Evolutionary conservation across 164 flowering plant species (phyloP).

Genomic region (Litsea cubeba): DNA sequence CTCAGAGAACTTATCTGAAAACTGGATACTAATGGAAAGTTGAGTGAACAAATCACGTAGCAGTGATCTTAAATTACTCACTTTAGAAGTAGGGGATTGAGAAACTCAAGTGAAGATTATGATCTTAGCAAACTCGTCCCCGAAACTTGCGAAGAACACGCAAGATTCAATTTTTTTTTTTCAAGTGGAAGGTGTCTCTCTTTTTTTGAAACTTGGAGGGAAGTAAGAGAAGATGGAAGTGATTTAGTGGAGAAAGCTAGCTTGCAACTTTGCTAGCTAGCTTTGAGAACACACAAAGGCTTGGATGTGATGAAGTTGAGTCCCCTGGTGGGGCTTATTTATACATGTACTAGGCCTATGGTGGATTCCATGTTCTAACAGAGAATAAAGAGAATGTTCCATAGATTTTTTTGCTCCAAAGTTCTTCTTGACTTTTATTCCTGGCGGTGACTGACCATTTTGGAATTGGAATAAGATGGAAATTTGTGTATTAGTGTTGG

Average conservation of each 20-base stretch:
- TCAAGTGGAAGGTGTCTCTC: background rate
- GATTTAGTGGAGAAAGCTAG: background rate
- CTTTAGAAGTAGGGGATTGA: background rate
- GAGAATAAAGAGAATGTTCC: background rate
- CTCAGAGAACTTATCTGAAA: background rate
- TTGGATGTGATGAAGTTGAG: conserved; percentile 2
- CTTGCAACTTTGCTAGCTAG: background rate
- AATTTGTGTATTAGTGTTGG: background rate
- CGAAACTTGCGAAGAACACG: background rate
- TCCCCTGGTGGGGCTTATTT: background rate
- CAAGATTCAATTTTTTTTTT: background rate
- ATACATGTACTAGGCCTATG: background rate
- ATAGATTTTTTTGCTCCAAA: background rate
- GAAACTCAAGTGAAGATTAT: background rate
- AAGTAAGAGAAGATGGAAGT: background rate
- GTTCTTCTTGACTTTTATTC: background rate
- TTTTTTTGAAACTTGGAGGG: background rate
- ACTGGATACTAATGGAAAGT: background rate
- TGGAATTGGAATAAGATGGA: background rate
- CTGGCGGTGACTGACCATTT: background rate
- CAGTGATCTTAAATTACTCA: background rate
- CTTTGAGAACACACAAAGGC: background rate
- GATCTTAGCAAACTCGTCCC: background rate
- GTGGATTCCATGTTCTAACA: background rate
- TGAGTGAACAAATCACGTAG: background rate